Base-by-base conservation (phyloP, 768 basidiomycete species). In the Termitomyces sp. region DNA sequence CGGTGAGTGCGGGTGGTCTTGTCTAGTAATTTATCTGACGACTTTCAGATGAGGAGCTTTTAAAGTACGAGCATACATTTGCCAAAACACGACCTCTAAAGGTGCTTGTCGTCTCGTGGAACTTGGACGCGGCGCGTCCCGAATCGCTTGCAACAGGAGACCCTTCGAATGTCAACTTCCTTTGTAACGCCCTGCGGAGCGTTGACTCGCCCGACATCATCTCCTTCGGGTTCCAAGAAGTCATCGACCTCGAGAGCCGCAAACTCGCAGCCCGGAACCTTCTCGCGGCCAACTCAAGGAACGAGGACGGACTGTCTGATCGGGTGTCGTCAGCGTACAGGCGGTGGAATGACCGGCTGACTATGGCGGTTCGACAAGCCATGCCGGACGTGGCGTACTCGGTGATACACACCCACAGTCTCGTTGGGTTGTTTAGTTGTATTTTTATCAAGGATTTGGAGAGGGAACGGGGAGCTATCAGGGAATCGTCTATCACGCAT, bases 191-290 rank as follows among this genome's bases (percentile, higher is more conserved):
- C 2, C 76, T 98, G 12, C 76, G 70, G 4, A 90, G 86, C 64
- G 85, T 88, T 38, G 85, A 90, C 13, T 66, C 72, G 35, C 91
- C 96, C 3, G 95, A 98, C 61, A 87, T 98, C 64, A 88, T 99
- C 61, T 82, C 86, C 4, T 96, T 99, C 64, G 94, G 94, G 2
- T 89, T 98, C 71, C 96, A 99, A 71, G 96, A 98, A 72, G 82
- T 98, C 40, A 92, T 99, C 59, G 94, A 97, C 68, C 82, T 99
- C n/a, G 94, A 97, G 64, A 87, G 84, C 62, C 86, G 92, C 60
- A 93, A 87, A 73, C 86, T 98, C 77, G 87, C 89, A 1, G 96
- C 96, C 65, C 95, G 97, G 73, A 92, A 88, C 28, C 67, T 99
- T 0, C 78, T 96, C 6, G 88, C 88, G 6, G 77, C 86, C 62